Conservation (phyloP, 1,139 yeast genomes). For the Scheffersomyces insectosa region DNA sequence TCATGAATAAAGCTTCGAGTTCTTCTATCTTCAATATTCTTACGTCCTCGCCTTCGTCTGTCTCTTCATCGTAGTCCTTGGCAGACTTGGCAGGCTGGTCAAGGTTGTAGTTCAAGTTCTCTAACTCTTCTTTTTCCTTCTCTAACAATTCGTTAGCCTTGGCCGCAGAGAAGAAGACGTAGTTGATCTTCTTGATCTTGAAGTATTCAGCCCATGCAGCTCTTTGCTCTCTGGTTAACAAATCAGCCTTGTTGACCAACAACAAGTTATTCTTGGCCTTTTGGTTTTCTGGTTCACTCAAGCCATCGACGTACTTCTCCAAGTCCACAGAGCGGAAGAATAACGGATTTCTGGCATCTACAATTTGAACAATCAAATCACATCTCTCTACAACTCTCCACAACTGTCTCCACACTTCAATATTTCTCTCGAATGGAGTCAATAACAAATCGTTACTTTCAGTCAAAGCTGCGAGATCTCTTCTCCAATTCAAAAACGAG, state of each 20-base stretch:
- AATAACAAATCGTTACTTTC: conserved; percentile 79
- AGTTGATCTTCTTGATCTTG: conserved; percentile 63
- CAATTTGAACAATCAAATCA: conserved; percentile 93
- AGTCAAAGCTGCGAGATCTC: conserved; percentile 81
- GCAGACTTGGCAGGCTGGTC: conserved; percentile 3
- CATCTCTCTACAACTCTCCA: conserved; percentile 98
- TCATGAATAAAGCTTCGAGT: conserved; percentile 74
- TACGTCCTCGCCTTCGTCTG: conserved; percentile 48
- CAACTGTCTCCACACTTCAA: conserved; percentile 97
- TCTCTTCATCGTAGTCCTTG: conserved; percentile 29
- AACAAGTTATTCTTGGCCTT: conserved; percentile 70
- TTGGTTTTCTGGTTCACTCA: conserved; percentile 51
- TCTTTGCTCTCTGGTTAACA: conserved; percentile 76
- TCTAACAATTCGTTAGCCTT: conserved; percentile 74
- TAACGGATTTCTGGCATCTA: conserved; percentile 94
- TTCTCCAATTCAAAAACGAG: conserved; percentile 91
- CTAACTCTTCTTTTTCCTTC: conserved; percentile 49
- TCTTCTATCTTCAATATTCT: conserved; percentile 81
- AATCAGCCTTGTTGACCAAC: conserved; percentile 92
- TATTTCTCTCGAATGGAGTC: conserved; percentile 96
- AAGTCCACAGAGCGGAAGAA: conserved; percentile 88
- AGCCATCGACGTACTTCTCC: conserved; percentile 77
- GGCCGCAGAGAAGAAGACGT: conserved; percentile 91
- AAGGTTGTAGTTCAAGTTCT: conserved; percentile 19
- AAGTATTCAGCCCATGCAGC: conserved; percentile 86